Evolutionary conservation across 2,329 filamentous ascomycete species (phyloP).

Genomic region (Fusarium hainanense): DNA sequence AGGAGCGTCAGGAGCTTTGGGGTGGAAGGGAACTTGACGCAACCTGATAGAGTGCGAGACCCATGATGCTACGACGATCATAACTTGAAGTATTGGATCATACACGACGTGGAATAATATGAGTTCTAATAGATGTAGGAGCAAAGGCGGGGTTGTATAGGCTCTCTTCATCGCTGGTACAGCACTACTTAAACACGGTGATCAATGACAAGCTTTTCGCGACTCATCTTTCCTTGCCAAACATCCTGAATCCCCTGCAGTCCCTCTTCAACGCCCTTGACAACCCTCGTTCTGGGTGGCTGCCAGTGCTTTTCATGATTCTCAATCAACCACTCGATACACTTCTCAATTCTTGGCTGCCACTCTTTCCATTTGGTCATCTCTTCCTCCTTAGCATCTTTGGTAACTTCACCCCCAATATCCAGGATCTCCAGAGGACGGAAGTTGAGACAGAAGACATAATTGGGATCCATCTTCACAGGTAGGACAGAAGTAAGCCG

Average conservation of each 20-base stretch:
- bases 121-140: no score
- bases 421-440: neutral
- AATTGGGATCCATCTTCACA: neutral
- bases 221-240: constrained; percentile 6
- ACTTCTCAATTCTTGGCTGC: constrained; percentile 4
- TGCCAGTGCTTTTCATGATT: constrained; percentile 11
- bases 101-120: no score
- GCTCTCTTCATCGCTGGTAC: rapidly evolving
- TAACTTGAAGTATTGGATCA: no score
- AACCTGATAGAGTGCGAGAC: neutral
- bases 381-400: neutral
- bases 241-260: constrained; percentile 7
- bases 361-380: neutral
- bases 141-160: no score
- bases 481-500: neutral
- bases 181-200: neutral
- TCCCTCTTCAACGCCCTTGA: constrained; percentile 11
- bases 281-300: neutral
- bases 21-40: neutral
- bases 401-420: neutral
- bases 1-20: neutral
- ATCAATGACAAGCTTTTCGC: constrained; percentile 6
- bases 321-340: neutral
- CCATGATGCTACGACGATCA: no score
- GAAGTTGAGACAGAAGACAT: neutral